Base-by-base conservation (phyloP, 345 rosid species). In the Gossypium turneri region DNA sequence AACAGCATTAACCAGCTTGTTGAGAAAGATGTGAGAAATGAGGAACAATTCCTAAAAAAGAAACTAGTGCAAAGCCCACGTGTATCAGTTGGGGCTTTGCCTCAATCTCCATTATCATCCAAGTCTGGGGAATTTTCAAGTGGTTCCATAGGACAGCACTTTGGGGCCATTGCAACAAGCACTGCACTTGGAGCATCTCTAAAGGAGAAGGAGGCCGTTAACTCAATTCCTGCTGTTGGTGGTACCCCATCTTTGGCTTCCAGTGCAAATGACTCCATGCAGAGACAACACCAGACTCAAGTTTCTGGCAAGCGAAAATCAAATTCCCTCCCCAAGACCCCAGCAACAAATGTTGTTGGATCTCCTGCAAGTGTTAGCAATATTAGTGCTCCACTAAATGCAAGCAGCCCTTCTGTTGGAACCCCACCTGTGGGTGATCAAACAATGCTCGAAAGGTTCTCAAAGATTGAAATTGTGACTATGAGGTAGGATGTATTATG, bases 41-140 rank as follows among this genome's bases (percentile, higher is more conserved):
- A 91, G 80, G 96, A 95, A 38, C 99, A 84, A 34, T 82, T 85
- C 79, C 87, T 81, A 70, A 88, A 87, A 83, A 88, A 97, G 84
- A 85, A 93, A 83, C 64, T 89, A 4, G 90, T 79, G 55, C 99
- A 91, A 78, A 95, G 99, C 82, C 98, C 99, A 22, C 86, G 92
- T 50, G 70, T 93, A 79, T 90, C 98, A 24, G 74, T 86, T 67
- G 98, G 98, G 74, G 85, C 87, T 67, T 81, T 90, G 79, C 87
- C 92, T 76, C 99, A 93, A 63, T 93, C 99, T 70, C 98, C 99
- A 57, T 82, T 89, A 73, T 93, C 99, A 52, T 90, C 98, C 69
- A 95, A 89, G 86, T 95, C 99, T 73, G 99, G 98, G 57, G 98
- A 95, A 77, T 90, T 93, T 80, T 95, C 99, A 60, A 89, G 88